A percentile compares a stretch with the other conserved stretches of the same genome.
Conservation (phyloP, 495 filamentous ascomycete genomes). For the Entonaema liquescens region DNA sequence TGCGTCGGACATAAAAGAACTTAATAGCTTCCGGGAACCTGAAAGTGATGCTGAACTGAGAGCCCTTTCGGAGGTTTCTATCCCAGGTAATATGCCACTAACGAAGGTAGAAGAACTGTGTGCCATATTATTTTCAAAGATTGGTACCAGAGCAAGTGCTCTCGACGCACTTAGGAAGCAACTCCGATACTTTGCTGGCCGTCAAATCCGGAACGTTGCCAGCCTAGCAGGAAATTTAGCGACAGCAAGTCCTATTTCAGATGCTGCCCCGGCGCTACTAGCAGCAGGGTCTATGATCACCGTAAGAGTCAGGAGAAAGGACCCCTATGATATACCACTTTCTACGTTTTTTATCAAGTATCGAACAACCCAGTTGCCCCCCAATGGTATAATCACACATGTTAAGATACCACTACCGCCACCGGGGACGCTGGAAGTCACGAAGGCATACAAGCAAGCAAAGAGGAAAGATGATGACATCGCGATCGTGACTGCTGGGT, state of each 20-base stretch:
- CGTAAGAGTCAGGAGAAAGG: conserved; percentile 70
- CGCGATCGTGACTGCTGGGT: conserved; percentile 82
- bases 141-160: conserved; percentile 64
- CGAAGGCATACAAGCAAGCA: conserved; percentile 80
- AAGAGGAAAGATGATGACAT: conserved; percentile 91
- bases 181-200: conserved; percentile 80
- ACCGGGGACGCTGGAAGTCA: conserved; percentile 61
- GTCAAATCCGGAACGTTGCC: conserved; percentile 88
- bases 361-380: conserved; percentile 75
- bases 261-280: conserved; percentile 84
- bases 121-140: conserved; percentile 52
- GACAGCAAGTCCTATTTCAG: conserved; percentile 88
- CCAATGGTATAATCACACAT: conserved; percentile 76
- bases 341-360: conserved; percentile 84
- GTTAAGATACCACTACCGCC: conserved; percentile 73
- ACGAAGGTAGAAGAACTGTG: conserved; percentile 70
- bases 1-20: conserved; percentile 81
- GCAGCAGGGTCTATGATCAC: conserved; percentile 77
- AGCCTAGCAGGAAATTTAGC: conserved; percentile 86
- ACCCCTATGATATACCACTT: conserved; percentile 75
- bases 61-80: conserved; percentile 80
- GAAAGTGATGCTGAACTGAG: conserved; percentile 75
- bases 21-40: conserved; percentile 71
- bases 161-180: conserved; percentile 72
- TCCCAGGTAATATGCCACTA: conserved; percentile 68